These are phyloP conservation scores for Fusarium compactum DNA, from an alignment of 2,329 filamentous ascomycete genomes.

Conservation along the genomic window DNA sequence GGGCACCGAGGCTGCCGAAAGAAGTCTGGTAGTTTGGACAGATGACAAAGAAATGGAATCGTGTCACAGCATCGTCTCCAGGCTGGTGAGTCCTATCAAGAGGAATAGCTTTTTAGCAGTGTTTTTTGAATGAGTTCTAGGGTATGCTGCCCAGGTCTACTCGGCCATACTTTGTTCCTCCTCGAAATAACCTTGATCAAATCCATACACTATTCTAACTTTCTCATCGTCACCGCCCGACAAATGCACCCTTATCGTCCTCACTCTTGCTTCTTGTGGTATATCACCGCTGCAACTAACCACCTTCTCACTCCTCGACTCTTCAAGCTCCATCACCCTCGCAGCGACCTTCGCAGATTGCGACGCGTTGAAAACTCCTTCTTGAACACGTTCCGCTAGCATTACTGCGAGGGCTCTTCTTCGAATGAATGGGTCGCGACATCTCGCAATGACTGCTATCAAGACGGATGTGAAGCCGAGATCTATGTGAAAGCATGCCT, in stretches of 20 bases:
- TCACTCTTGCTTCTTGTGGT: background rate
- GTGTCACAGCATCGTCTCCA: too few relatives aligned
- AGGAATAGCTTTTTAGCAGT: too few relatives aligned
- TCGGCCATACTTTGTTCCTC: constrained; percentile 11
- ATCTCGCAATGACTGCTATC: constrained; percentile 19
- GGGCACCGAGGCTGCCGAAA: too few relatives aligned
- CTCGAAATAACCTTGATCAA: constrained; percentile 8
- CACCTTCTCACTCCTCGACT: constrained; percentile 3
- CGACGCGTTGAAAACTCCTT: constrained; percentile 17
- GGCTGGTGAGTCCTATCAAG: too few relatives aligned
- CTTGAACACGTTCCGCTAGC: constrained; percentile 21
- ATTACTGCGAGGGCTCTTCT: constrained; percentile 20
- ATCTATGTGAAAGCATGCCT: constrained; percentile 27
- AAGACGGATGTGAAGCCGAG: constrained; percentile 24
- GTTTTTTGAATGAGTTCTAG: background rate
- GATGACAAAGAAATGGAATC: too few relatives aligned
- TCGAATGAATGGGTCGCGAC: constrained; percentile 18
- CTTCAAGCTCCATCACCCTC: constrained; percentile 28
- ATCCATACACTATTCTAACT: constrained; percentile 20
- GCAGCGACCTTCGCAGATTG: constrained; percentile 20
- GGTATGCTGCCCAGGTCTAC: background rate
- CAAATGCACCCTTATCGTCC: constrained; percentile 18
- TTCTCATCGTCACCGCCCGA: background rate
- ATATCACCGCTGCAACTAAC: constrained; percentile 19
- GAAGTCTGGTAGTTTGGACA: too few relatives aligned